Percentiles rank a stretch among this genome's conserved stretches.
Conservation (phyloP, 176 grass and related monocot species). For the Bonia amplexicaulis region DNA sequence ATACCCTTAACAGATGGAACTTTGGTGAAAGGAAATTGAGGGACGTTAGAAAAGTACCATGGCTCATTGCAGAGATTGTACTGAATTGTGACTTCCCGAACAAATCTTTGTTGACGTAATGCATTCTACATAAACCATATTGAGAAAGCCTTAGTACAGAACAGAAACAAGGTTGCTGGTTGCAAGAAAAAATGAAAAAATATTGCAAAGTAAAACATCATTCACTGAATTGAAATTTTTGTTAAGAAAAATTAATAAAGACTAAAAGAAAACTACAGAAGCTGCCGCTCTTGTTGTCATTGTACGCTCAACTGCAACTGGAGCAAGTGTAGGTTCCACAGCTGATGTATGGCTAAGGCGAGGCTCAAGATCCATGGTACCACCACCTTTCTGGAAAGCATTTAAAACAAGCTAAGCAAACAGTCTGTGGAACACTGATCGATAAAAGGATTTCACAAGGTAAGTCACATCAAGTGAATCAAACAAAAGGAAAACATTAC, state of each 20-base stretch:
- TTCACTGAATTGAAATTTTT: neutral
- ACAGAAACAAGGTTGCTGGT: neutral
- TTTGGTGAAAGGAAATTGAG: neutral
- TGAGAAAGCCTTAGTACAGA: neutral
- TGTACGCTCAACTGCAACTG: constrained; percentile 82
- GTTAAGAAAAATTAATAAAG: neutral
- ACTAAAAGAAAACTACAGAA: constrained; percentile 55
- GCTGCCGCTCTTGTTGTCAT: constrained; percentile 95
- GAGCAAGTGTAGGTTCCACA: constrained; percentile 92
- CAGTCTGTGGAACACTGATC: constrained; percentile 9
- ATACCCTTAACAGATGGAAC: too few relatives aligned
- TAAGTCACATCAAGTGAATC: constrained; percentile 5
- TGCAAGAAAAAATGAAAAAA: constrained; percentile 8
- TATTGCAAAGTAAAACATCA: neutral
- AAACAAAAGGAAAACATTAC: constrained; percentile 3
- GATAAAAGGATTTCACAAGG: constrained; percentile 18
- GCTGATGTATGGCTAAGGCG: constrained; percentile 81
- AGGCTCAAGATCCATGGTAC: constrained; percentile 80
- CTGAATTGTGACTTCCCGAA: constrained; percentile 90
- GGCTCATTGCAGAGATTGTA: constrained; percentile 97
- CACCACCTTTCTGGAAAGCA: constrained; percentile 79
- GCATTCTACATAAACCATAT: constrained; percentile 69
- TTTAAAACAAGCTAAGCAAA: constrained; percentile 28
- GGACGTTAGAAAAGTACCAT: constrained; percentile 47
- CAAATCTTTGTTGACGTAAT: constrained; percentile 82